phyloP scores from a whole-genome alignment of 140 eudicot genomes.

The Anethum foeniculum region DNA sequence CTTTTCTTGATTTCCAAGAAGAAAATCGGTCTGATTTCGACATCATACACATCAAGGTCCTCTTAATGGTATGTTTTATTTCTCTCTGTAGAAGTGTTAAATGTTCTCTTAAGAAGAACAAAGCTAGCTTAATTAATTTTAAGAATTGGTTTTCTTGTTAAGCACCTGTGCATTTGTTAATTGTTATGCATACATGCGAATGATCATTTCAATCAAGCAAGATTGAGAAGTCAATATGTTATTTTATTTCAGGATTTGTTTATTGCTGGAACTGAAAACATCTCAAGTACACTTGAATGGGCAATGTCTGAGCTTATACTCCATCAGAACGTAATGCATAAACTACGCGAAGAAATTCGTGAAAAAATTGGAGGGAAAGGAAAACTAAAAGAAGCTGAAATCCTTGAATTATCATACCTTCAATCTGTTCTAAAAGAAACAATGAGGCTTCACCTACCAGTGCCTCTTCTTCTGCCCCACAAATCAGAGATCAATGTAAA shows the following conservation, averaged over 20 bases:
- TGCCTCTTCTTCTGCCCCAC: conserved; percentile 8
- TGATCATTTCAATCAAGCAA: no score
- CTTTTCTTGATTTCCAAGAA: background rate
- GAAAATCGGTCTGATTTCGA: background rate
- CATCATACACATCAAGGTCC: background rate
- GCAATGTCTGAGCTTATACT: conserved; percentile 8
- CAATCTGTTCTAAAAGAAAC: conserved; percentile 2
- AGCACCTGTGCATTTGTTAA: no score
- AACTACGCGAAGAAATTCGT: background rate
- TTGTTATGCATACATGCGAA: background rate
- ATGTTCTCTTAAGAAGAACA: background rate
- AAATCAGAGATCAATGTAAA: background rate
- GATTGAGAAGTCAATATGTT: no score
- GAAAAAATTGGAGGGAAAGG: background rate
- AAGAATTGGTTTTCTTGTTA: no score
- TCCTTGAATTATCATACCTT: background rate
- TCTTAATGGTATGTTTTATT: background rate
- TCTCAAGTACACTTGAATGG: background rate
- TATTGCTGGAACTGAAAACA: conserved; percentile 1
- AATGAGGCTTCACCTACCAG: background rate
- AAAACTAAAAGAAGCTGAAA: background rate
- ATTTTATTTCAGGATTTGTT: conserved; percentile 1
- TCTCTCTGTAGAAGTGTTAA: background rate
- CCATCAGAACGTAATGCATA: background rate
- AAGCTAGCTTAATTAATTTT: background rate